phyloP scores from a whole-genome alignment of 1,284 basidiomycete species.

The Bjerkandera adusta region DNA sequence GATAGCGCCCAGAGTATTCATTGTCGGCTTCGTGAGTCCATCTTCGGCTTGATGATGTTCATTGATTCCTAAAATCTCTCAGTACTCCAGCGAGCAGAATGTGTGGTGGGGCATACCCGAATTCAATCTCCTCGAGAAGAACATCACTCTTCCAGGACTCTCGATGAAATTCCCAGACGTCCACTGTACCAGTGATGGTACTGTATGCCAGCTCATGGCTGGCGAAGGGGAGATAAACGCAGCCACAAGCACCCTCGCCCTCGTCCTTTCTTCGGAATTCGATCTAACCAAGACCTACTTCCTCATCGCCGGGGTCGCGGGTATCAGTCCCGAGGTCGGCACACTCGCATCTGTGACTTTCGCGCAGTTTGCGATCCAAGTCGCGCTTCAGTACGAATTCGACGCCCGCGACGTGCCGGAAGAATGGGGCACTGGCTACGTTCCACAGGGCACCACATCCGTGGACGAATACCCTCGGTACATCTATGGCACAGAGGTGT shows the following conservation, averaged over 20 bases:
- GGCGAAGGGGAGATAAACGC: constrained; percentile 48
- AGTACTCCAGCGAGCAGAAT: constrained; percentile 18
- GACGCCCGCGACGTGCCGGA: constrained; percentile 43
- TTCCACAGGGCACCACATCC: constrained; percentile 32
- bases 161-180: constrained; percentile 43
- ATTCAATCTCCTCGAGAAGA: constrained; percentile 35
- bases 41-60: no score
- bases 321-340: constrained; percentile 39
- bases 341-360: constrained; percentile 44
- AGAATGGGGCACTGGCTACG: constrained; percentile 42
- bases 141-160: constrained; percentile 37
- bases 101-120: constrained; percentile 21
- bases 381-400: constrained; percentile 44
- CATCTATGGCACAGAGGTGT: constrained; percentile 50
- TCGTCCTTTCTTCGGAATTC: constrained; percentile 36
- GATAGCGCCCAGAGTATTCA: no score
- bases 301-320: constrained; percentile 46
- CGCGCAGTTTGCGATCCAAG: constrained; percentile 43
- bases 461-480: constrained; percentile 32
- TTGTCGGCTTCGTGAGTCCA: no score
- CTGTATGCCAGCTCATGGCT: constrained; percentile 39
- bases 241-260: constrained; percentile 37
- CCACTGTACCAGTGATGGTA: constrained; percentile 36
- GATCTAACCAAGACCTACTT: constrained; percentile 47
- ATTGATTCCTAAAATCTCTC: no score